Conservation (phyloP, 2,329 filamentous ascomycete species). For the Colletotrichum nymphaeae region DNA sequence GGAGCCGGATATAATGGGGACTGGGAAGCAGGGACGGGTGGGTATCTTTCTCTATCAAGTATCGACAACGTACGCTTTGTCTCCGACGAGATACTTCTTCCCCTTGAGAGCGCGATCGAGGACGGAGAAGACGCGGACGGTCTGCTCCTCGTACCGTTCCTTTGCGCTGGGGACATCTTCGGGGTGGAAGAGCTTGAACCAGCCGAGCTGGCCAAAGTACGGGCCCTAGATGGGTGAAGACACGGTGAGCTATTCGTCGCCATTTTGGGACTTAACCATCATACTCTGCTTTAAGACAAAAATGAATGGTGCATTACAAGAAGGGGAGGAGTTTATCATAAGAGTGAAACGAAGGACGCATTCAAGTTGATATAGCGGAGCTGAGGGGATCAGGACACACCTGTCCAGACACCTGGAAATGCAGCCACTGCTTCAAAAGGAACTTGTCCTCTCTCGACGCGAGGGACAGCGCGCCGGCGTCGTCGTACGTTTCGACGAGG, state of each 20-base stretch:
- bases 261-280: neutral
- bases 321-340: too few relatives aligned
- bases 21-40: neutral
- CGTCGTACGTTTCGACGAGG: constrained; percentile 44
- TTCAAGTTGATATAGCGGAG: neutral
- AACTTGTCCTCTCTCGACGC: constrained; percentile 43
- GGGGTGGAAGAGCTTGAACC: constrained; percentile 47
- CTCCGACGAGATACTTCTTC: constrained; percentile 49
- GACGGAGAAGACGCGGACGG: constrained; percentile 44
- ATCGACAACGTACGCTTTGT: constrained; percentile 43
- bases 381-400: neutral
- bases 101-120: constrained; percentile 46
- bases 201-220: constrained; percentile 54
- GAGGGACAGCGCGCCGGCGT: constrained; percentile 41
- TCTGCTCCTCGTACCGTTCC: constrained; percentile 45
- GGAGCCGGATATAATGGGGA: neutral
- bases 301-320: too few relatives aligned
- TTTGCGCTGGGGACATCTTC: constrained; percentile 44
- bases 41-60: too few relatives aligned
- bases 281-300: neutral
- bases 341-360: neutral
- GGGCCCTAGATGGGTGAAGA: constrained; percentile 47
- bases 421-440: constrained; percentile 22
- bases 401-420: constrained; percentile 32
- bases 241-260: neutral